Base-by-base conservation (phyloP, 768 basidiomycete species). In the Agrocybe praecox region DNA sequence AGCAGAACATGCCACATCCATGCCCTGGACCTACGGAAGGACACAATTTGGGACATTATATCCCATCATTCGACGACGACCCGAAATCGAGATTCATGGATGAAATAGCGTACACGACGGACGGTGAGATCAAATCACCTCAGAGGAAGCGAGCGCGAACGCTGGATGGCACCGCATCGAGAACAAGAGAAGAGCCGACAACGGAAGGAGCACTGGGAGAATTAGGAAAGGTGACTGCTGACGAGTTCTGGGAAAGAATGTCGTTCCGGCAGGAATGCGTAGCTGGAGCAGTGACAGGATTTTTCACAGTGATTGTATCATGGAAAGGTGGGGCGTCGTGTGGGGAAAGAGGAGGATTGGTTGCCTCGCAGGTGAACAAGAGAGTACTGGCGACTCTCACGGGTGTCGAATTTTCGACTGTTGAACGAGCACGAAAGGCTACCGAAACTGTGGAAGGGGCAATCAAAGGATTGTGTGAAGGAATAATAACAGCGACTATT, bases 201-300 rank as follows among this genome's bases (percentile, higher is more conserved):
- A 66, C 54, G 48, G 72, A 69, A 61, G 70, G 36, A 36, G 69
- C 77, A 26, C 65, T 75, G 51, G 86, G 83, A 46, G 85, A 87
- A 64, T 75, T 92, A 51, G 75, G 68, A 15, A 81, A 76, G 59
- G 88, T 92, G 48, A 72, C 75, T 0, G 64, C 82, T 36, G 89
- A 89, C 40, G 96, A 97, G 67, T 99, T 96, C 72, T 99, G 96
- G 96, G 95, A 97, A 72, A 83, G 94, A 15, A 95, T 99, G 90
- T 93, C 89, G 40, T 96, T 92, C 72, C 82, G 97, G 23, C 96
- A 98, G 68, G 97, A 99, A 72, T 98, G 96, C 67, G 82, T 90
- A 45, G 82, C 88, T 33, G 95, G 96, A 2, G 90, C 92, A 1
- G 84, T 96, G 15, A 98, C 95, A 2, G 96, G 92, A 0, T 99